Percentiles rank a stretch among this genome's conserved stretches.
Conservation (phyloP, 2,329 filamentous ascomycete species). For the Diplodia scrobiculata region DNA sequence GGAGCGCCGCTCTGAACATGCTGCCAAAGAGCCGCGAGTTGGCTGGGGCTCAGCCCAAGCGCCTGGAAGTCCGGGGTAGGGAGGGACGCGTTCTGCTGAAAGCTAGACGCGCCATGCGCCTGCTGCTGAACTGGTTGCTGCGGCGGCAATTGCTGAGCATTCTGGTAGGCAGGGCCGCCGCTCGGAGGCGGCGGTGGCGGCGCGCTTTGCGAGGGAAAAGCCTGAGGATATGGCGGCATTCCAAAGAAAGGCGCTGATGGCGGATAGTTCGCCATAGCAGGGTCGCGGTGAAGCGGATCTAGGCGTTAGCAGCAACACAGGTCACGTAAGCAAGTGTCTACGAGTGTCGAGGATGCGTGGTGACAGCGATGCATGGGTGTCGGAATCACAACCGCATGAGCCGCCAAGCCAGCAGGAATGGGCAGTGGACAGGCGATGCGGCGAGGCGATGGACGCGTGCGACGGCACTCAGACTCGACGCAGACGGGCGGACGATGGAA, state of each 20-base stretch:
- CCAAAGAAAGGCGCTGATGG: slow-evolving; percentile 26
- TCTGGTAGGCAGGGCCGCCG: slow-evolving; percentile 10
- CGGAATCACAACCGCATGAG: slow-evolving; percentile 23
- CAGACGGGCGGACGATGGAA: background rate
- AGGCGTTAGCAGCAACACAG: slow-evolving; percentile 27
- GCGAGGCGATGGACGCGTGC: slow-evolving; percentile 15
- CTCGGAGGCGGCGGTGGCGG: slow-evolving; percentile 8
- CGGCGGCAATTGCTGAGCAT: slow-evolving; percentile 18
- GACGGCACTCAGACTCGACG: background rate
- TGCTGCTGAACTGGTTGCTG: slow-evolving; percentile 11
- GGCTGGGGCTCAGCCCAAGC: slow-evolving; percentile 23
- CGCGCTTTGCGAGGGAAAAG: slow-evolving; percentile 19
- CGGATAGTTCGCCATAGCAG: slow-evolving; percentile 28
- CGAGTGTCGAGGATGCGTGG: slow-evolving; percentile 14
- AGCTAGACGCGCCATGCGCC: slow-evolving; percentile 21
- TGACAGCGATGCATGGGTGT: slow-evolving; percentile 28
- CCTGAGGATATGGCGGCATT: slow-evolving; percentile 8
- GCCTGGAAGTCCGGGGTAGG: slow-evolving; percentile 32
- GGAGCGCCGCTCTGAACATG: slow-evolving; percentile 29
- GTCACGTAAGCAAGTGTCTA: slow-evolving; percentile 24
- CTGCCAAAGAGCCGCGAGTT: slow-evolving; percentile 23
- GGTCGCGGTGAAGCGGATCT: slow-evolving; percentile 11
- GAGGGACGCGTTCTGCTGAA: slow-evolving; percentile 35
- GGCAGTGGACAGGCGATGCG: slow-evolving; percentile 22
- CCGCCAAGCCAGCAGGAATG: slow-evolving; percentile 25